phyloP scores from a whole-genome alignment of 2,329 filamentous ascomycete species.

The Sphaerostilbella broomeana region DNA sequence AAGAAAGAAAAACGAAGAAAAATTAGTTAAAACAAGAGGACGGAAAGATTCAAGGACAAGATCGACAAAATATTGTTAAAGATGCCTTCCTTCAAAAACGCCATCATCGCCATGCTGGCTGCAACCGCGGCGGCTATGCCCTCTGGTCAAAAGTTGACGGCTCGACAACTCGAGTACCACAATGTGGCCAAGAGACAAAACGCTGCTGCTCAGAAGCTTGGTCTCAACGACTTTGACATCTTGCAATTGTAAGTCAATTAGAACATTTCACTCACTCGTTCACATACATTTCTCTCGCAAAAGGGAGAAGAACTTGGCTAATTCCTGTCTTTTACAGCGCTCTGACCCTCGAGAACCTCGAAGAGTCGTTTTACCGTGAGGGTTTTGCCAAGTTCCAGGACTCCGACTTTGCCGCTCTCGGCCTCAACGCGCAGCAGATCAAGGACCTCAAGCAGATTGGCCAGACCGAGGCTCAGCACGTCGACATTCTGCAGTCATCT shows the following conservation, averaged over 20 bases:
- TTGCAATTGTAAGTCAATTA: slow-evolving; percentile 48
- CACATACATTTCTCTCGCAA: no score
- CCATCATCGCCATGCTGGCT: slow-evolving; percentile 38
- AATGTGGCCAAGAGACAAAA: slow-evolving; percentile 45
- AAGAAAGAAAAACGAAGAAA: neutral
- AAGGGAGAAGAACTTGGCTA: neutral
- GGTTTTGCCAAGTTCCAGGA: slow-evolving; percentile 62
- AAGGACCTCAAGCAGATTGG: slow-evolving; percentile 55
- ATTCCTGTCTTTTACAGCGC: slow-evolving; percentile 32
- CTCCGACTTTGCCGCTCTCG: slow-evolving; percentile 54
- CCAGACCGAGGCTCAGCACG: slow-evolving; percentile 49
- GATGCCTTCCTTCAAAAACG: slow-evolving; percentile 35
- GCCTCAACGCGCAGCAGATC: slow-evolving; percentile 24
- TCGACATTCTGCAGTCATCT: slow-evolving; percentile 40
- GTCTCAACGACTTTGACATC: slow-evolving; percentile 48
- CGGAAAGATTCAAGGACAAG: slow-evolving; percentile 17
- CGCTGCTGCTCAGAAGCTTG: slow-evolving; percentile 38
- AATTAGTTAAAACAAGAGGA: slow-evolving; percentile 2
- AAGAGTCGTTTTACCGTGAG: slow-evolving; percentile 64
- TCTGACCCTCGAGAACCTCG: slow-evolving; percentile 68
- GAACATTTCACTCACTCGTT: neutral
- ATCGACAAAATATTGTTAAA: slow-evolving; percentile 16
- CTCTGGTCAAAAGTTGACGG: slow-evolving; percentile 36
- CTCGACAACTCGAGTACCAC: slow-evolving; percentile 40
- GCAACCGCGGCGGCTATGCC: slow-evolving; percentile 43